Base-by-base conservation (phyloP, 2,329 filamentous ascomycete genomes). In the Plenodomus biglobosus region DNA sequence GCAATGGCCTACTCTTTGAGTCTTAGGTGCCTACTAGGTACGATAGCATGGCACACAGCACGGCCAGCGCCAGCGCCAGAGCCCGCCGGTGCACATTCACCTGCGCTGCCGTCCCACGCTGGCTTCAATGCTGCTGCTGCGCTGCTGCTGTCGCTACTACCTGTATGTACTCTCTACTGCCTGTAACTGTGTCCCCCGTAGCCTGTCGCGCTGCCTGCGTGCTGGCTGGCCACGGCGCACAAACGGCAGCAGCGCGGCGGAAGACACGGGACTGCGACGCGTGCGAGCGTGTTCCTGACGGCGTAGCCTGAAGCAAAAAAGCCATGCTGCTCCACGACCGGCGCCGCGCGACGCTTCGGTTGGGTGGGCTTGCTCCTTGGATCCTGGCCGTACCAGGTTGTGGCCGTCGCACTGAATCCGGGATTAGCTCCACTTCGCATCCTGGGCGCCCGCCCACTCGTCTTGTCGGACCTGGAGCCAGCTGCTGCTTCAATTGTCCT, bases 391-490 rank as follows among this genome's bases (percentile, higher is more conserved):
- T 56, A 56, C 50, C 41, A 55, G 59, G 52, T 55, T 59, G 27
- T 32, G 27, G 56, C 55, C 58, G 55, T 45, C 35, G 30, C 15
- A 39, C 55, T 32, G 42, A 37, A 61, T 58, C 41, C 21, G 27
- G 27, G 55, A 62, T 44, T 58, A 56, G 54, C 53, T 56, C 52
- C 53, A 58, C 49, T 52, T 41, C 48, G 44, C 44, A 56, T 66
- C 62, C 66, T 64, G 55, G 58, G 56, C 58, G 65, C 62, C 63
- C 42, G 63, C 64, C 65, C 61, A 63, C 56, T 69, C 62, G 62
- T 66, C 66, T 67, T 66, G 57, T 64, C 59, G 56, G 65, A 64
- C 60, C 53, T 58, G 61, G 62, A 59, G 63, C 67, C 65, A 64
- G 63, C 66, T 65, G 61, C 42, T 63, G 65, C n/a, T n/a, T n/a